A percentile compares a stretch with the other conserved stretches of the same genome.
Evolutionary conservation across 179 eudicot species (phyloP).

Genomic region (Corrigiola litoralis): DNA sequence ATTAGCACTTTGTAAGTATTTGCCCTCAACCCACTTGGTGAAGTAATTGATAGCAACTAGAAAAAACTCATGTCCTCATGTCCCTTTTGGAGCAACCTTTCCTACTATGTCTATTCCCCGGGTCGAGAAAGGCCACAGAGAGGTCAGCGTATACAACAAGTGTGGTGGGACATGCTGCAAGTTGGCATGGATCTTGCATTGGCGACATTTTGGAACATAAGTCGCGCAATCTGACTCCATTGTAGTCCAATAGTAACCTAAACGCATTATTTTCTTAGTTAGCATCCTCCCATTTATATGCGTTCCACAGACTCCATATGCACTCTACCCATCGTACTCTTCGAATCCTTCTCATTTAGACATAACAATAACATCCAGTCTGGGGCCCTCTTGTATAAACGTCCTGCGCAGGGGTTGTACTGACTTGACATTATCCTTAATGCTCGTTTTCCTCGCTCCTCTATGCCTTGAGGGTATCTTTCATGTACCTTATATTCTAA

Average conservation of each 20-base stretch:
- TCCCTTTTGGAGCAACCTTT: neutral
- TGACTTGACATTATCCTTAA: neutral
- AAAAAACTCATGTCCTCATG: conserved; percentile 2
- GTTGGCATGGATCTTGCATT: neutral
- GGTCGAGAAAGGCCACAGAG: conserved; percentile 8
- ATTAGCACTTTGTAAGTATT: neutral
- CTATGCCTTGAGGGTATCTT: neutral
- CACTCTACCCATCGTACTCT: neutral
- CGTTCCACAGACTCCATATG: neutral
- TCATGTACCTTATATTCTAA: neutral
- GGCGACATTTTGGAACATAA: neutral
- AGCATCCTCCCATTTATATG: neutral
- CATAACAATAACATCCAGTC: neutral
- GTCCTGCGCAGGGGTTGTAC: neutral
- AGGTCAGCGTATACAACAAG: neutral
- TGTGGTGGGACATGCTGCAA: neutral
- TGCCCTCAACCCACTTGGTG: conserved; percentile 10
- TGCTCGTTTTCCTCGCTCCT: neutral
- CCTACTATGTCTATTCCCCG: conserved; percentile 22
- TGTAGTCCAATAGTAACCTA: neutral
- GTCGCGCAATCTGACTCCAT: neutral
- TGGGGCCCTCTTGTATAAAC: neutral
- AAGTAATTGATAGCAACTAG: conserved; percentile 4
- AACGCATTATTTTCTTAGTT: neutral
- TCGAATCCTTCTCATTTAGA: neutral